Base-by-base conservation (phyloP, 2,329 filamentous ascomycete species). In the Teratosphaeria pseudoeucalypti region DNA sequence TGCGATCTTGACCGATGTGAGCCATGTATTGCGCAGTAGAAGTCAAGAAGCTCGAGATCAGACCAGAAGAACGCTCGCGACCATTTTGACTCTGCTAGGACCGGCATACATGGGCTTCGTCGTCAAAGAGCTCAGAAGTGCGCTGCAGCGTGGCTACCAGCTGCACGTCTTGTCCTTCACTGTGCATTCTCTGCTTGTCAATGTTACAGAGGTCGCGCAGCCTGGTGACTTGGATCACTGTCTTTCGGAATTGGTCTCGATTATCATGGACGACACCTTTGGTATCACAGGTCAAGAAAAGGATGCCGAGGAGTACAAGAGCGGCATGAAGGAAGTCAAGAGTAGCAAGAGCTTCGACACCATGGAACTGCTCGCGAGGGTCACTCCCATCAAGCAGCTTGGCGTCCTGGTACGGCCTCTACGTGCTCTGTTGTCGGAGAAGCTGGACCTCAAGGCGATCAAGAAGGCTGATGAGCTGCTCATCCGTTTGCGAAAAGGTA, bases 231-330 rank as follows among this genome's bases (percentile, higher is more conserved):
- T 99, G 34, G 90, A 99, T 70, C 92, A 96, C 70, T 96, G 92
- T 69, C 78, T 96, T 9, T 77, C 82, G 2, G 81, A 87, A 11
- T 85, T 97, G 52, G 85, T 95, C 54, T 82, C 84, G 1, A 84
- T 99, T 52, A 87, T 97, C 64, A 94, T 99, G 89, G 94, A 99
- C 69, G 95, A 99, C 71, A 94, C 95, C 12, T 99, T 99, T 70
- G 95, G 95, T 34, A 84, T 85, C 6, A 88, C 88, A 37, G 94
- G 94, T 1, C 89, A 96, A 75, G 92, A 99, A 71, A 99, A 99
- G 74, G 94, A 99, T 68, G 92, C 92, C 0, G 91, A 96, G 67
- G 94, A 92, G 57, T 99, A 99, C 72, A 87, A 88, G 59, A 96
- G 86, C 71, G 89, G 92, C 74, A 96, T 95, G 87, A 96, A 95